Percentiles rank a stretch among this genome's conserved stretches.
Conservation (phyloP, 2,329 filamentous ascomycete genomes). For the Ophiostoma montium region DNA sequence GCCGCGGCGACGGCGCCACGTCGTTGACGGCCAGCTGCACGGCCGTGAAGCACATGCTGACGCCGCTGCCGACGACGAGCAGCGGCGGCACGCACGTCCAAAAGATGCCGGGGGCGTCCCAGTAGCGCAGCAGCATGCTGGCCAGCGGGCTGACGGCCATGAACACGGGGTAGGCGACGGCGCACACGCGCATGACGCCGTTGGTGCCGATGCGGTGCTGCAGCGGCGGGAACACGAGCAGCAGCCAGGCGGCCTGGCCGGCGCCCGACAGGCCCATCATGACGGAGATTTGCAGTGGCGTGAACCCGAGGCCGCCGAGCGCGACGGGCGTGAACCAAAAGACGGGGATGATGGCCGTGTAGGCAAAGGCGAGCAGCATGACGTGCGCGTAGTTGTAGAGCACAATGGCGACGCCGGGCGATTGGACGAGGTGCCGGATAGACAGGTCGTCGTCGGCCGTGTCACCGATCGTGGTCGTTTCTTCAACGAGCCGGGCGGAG, state of each 20-base stretch:
- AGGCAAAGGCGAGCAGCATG: conserved; percentile 55
- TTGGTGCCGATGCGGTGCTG: conserved; percentile 54
- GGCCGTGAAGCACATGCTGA: conserved; percentile 56
- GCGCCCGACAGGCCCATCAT: conserved; percentile 51
- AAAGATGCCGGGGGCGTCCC: conserved; percentile 29
- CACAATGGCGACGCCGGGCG: conserved; percentile 51
- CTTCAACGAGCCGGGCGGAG: not conserved
- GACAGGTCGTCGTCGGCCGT: conserved; percentile 17
- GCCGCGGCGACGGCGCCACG: conserved; percentile 47
- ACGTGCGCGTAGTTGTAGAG: conserved; percentile 52
- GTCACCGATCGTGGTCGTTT: not conserved
- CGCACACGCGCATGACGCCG: conserved; percentile 45
- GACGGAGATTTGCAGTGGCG: conserved; percentile 47
- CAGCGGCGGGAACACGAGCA: conserved; percentile 53
- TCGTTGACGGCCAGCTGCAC: conserved; percentile 65
- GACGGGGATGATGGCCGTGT: conserved; percentile 56
- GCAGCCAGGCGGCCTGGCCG: conserved; percentile 56
- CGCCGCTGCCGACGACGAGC: conserved; percentile 43
- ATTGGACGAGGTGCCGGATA: conserved; percentile 39
- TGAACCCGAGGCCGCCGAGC: conserved; percentile 53
- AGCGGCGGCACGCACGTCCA: conserved; percentile 36
- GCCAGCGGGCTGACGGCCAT: conserved; percentile 39
- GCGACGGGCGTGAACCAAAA: conserved; percentile 50
- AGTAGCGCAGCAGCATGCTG: conserved; percentile 39
- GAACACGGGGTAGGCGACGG: conserved; percentile 47